These are phyloP conservation scores for Sinapis alba DNA, from an alignment of 441 rosid genomes.

Conservation along the genomic window DNA sequence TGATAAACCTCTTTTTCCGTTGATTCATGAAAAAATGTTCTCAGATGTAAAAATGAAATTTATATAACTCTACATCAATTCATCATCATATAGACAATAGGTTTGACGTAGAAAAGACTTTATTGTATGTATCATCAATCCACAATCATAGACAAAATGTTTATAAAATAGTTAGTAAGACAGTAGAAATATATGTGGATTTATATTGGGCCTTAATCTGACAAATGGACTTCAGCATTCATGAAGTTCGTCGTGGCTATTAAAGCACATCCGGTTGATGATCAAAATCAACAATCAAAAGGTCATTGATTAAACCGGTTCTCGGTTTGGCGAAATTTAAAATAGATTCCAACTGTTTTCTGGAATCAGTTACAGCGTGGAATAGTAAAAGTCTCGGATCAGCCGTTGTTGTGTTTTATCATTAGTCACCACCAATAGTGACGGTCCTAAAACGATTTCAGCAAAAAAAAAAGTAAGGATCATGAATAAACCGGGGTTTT, in stretches of 20 bases:
- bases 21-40: not conserved
- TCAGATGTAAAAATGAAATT: not conserved
- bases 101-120: no score
- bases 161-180: no score
- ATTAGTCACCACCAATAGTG: not conserved
- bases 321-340: not conserved
- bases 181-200: not conserved
- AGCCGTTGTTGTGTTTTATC: conserved; percentile 13
- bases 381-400: not conserved
- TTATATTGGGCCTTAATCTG: not conserved
- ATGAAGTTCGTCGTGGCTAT: not conserved
- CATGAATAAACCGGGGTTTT: conserved; percentile 16
- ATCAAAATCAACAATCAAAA: not conserved
- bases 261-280: not conserved
- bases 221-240: not conserved
- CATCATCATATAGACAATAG: no score
- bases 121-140: not conserved
- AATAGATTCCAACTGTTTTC: not conserved
- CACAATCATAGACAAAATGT: no score
- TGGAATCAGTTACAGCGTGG: not conserved
- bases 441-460: not conserved
- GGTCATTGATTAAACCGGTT: conserved; percentile 38
- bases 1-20: not conserved
- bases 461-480: not conserved
- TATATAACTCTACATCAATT: not conserved